Conservation (phyloP, 371 early-diverging fungal species). For the Mortierella sp. region DNA sequence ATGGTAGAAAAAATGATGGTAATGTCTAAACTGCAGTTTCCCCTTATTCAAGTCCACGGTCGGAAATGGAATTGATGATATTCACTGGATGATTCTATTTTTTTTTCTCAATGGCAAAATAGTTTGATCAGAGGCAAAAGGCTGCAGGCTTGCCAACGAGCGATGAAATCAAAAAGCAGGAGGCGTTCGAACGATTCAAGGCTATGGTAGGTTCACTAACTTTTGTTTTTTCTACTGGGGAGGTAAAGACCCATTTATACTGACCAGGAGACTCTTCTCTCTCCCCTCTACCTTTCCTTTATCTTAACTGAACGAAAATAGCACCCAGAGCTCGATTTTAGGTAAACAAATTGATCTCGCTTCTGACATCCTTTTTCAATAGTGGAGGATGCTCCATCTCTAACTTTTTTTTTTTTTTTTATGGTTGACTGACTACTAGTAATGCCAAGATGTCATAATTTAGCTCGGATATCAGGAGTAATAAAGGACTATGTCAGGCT, state of each 20-base stretch:
- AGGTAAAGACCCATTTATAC: background rate
- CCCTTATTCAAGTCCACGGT: background rate
- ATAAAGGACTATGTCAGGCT: too few species aligned
- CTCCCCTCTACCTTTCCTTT: background rate
- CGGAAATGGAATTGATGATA: too few species aligned
- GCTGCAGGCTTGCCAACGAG: constrained; percentile 83
- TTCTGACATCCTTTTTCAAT: too few species aligned
- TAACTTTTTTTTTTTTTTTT: background rate
- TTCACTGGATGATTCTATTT: background rate
- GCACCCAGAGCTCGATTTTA: constrained; percentile 51
- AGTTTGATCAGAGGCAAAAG: constrained; percentile 95
- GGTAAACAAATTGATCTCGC: constrained; percentile 15
- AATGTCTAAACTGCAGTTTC: too few species aligned
- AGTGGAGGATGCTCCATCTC: too few species aligned
- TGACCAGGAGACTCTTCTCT: background rate
- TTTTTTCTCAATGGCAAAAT: too few species aligned
- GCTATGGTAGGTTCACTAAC: constrained; percentile 43
- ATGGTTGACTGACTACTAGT: constrained; percentile 5
- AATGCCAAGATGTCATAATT: constrained; percentile 47
- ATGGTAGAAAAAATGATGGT: constrained; percentile 92
- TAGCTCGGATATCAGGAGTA: too few species aligned
- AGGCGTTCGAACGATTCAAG: constrained; percentile 84
- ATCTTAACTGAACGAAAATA: background rate
- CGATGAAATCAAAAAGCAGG: constrained; percentile 83
- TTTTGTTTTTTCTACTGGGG: background rate